Base-by-base conservation (phyloP, 2,329 filamentous ascomycete species). In the Aureobasidium vineae region DNA sequence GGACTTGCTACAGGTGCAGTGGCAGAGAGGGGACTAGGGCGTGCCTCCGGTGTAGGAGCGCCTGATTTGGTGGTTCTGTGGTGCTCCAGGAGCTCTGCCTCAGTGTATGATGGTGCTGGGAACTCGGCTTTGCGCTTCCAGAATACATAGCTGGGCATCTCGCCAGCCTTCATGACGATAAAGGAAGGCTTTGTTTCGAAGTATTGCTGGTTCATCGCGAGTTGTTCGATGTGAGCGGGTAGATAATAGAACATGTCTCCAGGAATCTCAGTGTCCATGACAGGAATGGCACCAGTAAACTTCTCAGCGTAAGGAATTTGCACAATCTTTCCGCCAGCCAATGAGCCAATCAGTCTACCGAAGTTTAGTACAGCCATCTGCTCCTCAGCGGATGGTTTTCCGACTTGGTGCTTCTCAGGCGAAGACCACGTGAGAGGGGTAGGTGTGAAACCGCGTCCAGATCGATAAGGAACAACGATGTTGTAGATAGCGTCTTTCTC, bases 141-240 rank as follows among this genome's bases (percentile, higher is more conserved):
- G 33, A 53, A 63, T 11, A 63, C 60, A 33, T 26, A 63, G 8
- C 21, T 26, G 33, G 60, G 60, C 47, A 63, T 38, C 11, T 63
- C 60, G 7, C 47, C 60, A 31, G 23, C 8, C 23, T 53, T 41
- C 60, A 63, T 21, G 23, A 31, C 6, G 13, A 63, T 43, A n/a
- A 31, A 63, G 11, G 31, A 41, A 21, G 60, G 60, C 23, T 16
- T 33, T 0, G 7, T 8, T 16, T 49, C 21, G 47, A 52, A 53
- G 19, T 13, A n/a, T 2, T 1, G 3, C 0, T 1, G 7, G 36
- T 26, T 23, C 28, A 31, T 41, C 13, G 45, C 13, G 11, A 38
- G 23, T 15, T 23, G 47, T 5, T 52, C 47, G 33, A 63, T 3
- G 2, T 28, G 16, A 21, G 47, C 60, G 16, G 60, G 60, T 15